Conservation (phyloP, 2,329 filamentous ascomycete species). For the Aspergillus chevalieri region DNA sequence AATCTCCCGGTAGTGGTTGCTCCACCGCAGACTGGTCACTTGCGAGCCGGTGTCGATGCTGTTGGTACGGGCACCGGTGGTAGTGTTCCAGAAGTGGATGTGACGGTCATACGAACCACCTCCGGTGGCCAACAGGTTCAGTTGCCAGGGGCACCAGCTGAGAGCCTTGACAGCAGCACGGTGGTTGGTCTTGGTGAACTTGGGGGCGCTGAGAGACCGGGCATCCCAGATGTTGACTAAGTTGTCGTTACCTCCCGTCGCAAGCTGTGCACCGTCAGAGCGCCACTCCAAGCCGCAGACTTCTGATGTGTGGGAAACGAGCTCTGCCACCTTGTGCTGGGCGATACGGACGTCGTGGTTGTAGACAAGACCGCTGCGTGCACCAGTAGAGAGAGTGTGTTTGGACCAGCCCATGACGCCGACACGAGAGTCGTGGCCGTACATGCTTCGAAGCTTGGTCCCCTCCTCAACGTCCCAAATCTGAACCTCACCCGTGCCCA, state of each 20-base stretch:
- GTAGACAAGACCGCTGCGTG: slow-evolving; percentile 88
- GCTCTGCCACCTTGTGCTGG: slow-evolving; percentile 95
- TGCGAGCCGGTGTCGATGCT: slow-evolving; percentile 98
- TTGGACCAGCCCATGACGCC: slow-evolving; percentile 99
- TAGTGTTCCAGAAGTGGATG: slow-evolving; percentile 99
- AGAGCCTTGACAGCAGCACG: slow-evolving; percentile 97
- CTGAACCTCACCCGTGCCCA: slow-evolving; percentile 93
- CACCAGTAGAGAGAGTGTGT: slow-evolving; percentile 90
- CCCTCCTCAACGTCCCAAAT: slow-evolving; percentile 98
- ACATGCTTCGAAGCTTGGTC: slow-evolving; percentile 96
- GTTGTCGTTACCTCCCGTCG: slow-evolving; percentile 97
- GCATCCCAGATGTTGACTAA: slow-evolving; percentile 99
- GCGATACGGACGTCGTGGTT: slow-evolving; percentile 98
- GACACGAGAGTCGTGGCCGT: slow-evolving; percentile 91
- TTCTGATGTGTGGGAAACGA: slow-evolving; percentile 93
- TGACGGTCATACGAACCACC: slow-evolving; percentile 94
- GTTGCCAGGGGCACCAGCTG: slow-evolving; percentile 98
- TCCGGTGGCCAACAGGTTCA: slow-evolving; percentile 91
- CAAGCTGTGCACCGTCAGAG: slow-evolving; percentile 90
- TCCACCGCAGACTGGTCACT: slow-evolving; percentile 94
- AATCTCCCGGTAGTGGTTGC: slow-evolving; percentile 94
- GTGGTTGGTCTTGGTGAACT: slow-evolving; percentile 99
- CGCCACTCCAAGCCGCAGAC: slow-evolving; percentile 98
- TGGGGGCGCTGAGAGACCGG: slow-evolving; percentile 83
- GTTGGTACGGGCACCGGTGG: slow-evolving; percentile 94